phyloP scores from a whole-genome alignment of 2,329 filamentous ascomycete genomes.

The Botrytis elliptica region DNA sequence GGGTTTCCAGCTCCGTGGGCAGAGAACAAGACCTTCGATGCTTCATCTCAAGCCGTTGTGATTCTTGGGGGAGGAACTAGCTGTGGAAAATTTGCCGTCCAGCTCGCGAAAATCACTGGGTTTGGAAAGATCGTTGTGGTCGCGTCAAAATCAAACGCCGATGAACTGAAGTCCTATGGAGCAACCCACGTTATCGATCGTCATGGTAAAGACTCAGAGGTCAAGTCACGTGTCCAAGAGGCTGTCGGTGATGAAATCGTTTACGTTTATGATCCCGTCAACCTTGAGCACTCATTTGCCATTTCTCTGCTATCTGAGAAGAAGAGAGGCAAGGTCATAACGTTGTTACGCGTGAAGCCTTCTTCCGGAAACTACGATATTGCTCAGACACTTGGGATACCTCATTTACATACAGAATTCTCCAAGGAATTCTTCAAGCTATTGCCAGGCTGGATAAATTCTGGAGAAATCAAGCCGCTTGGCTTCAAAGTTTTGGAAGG shows the following conservation, averaged over 20 bases:
- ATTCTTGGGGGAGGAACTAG: conserved; percentile 41
- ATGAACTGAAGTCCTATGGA: conserved; percentile 39
- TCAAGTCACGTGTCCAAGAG: conserved; percentile 6
- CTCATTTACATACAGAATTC: neutral
- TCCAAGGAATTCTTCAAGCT: neutral
- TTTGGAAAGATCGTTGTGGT: conserved; percentile 43
- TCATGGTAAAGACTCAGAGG: conserved; percentile 8
- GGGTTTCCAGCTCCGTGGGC: conserved; percentile 15
- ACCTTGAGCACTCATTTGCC: conserved; percentile 10
- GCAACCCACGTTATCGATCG: conserved; percentile 45
- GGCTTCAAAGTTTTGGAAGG: conserved; percentile 14
- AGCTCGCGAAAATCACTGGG: conserved; percentile 39
- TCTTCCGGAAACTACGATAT: conserved; percentile 1
- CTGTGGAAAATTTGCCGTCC: conserved; percentile 39
- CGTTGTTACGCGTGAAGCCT: neutral
- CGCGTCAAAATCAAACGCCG: conserved; percentile 35
- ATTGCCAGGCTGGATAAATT: conserved; percentile 6
- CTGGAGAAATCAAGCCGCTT: conserved; percentile 16
- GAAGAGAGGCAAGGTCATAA: conserved; percentile 17
- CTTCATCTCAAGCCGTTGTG: conserved; percentile 28
- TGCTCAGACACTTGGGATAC: neutral
- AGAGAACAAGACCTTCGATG: conserved; percentile 9
- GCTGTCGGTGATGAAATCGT: conserved; percentile 14
- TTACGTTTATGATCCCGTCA: conserved; percentile 21
- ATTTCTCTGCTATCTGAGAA: conserved; percentile 18